Base-by-base conservation (phyloP, 139 green algal genomes). In the Medakamo hakoo region DNA sequence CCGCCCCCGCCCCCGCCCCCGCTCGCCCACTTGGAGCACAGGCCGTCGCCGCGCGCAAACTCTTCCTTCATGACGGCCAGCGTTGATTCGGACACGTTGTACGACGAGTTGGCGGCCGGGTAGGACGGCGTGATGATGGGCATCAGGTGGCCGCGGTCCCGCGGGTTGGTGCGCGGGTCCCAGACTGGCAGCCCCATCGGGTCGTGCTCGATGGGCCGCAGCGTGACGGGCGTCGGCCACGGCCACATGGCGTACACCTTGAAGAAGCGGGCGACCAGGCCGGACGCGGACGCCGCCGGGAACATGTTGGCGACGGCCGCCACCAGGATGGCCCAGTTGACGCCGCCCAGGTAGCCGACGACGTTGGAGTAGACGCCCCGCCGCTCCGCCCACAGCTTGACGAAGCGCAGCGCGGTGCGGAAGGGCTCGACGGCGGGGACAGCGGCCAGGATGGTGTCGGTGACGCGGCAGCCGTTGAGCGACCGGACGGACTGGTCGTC, bases 101-200 rank as follows among this genome's bases (percentile, higher is more conserved):
- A 96, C 49, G 72, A 82, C 23, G 82, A 93, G 74, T 98, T 98
- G 79, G 93, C 90, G 62, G 78, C 84, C 1, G 91, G 91, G 78
- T 98, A 98, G n/a, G 83, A 78, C 24, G 91, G 91, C 4, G 91
- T 98, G 77, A 98, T 96, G 75, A 98, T 92, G 55, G 91, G 91
- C 88, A 98, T 94, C 23, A 96, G 76, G 68, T 94, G 81, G 16
- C 61, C 61, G 55, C 68, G 62, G 68, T 96, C 90, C 2, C 85
- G 69, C 27, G 71, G 76, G 68, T 92, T 91, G 25, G 69, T 65
- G 3, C 82, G 70, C n/a, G 85, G 83, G 75, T 96, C 84, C 90
- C 90, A 97, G 27, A 72, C 62, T 20, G 68, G 71, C 71, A 77
- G 71, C 27, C 59, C 61, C 40, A 73, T 55, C 25, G 60, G 26